Percentiles rank a stretch among this genome's conserved stretches.
phyloP scores from a whole-genome alignment of 257 asterid species.

The Solanum paucissectum region DNA sequence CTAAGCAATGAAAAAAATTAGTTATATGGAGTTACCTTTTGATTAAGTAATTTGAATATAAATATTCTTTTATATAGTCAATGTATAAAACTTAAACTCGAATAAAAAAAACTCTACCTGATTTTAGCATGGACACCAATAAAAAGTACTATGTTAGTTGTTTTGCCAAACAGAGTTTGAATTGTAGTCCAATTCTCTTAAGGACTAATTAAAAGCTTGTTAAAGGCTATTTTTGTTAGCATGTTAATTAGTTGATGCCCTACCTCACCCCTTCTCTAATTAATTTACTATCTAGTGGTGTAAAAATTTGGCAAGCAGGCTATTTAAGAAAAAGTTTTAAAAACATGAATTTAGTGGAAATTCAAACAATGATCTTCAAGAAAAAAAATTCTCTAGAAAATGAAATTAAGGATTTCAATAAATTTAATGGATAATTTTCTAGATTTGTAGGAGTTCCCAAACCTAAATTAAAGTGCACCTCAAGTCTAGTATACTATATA shows the following conservation, averaged over 20 bases:
- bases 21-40: background rate
- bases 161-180: background rate
- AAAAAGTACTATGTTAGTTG: background rate
- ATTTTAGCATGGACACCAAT: background rate
- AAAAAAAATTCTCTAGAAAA: background rate
- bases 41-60: background rate
- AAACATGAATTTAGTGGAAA: background rate
- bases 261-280: background rate
- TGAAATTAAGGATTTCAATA: background rate
- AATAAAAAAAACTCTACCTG: background rate
- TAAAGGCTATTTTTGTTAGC: background rate
- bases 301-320: background rate
- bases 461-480: background rate
- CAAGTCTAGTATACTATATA: background rate
- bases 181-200: background rate
- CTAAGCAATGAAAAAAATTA: background rate
- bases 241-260: background rate
- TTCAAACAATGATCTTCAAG: background rate
- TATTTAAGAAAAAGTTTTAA: background rate
- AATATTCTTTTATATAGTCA: background rate
- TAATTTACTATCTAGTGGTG: background rate
- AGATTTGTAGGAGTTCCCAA: background rate
- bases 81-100: background rate
- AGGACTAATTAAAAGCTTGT: background rate
- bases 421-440: background rate